phyloP scores from a whole-genome alignment of 176 grass and related monocot genomes.

The Avena atlantica region DNA sequence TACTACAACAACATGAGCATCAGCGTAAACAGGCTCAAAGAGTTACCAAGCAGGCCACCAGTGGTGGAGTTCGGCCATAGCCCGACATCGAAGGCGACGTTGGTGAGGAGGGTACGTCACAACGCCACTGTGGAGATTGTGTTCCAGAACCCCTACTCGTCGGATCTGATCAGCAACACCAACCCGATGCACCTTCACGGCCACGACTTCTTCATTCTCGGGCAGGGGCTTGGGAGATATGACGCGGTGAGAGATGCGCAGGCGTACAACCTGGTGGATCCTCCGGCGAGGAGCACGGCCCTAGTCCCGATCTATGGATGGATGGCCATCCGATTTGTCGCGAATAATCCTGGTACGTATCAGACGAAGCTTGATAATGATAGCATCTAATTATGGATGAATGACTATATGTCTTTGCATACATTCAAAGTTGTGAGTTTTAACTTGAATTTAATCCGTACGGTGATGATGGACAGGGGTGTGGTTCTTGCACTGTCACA shows the following conservation, averaged over 20 bases:
- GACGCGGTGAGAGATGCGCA: not conserved
- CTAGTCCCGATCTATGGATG: not conserved
- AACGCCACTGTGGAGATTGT: not conserved
- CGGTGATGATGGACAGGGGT: not conserved
- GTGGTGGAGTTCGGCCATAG: not conserved
- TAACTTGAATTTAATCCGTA: too few relatives aligned
- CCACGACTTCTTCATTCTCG: not conserved
- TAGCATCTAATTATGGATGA: too few relatives aligned
- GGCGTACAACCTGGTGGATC: not conserved
- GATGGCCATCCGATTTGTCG: not conserved
- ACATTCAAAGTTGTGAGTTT: too few relatives aligned
- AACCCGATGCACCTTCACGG: not conserved
- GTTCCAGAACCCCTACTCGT: not conserved
- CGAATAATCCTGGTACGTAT: not conserved
- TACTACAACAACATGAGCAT: not conserved
- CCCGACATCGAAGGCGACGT: not conserved
- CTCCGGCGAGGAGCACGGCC: not conserved
- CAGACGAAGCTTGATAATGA: too few relatives aligned
- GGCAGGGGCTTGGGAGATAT: not conserved
- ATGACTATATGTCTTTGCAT: too few relatives aligned
- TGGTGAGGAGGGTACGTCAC: constrained; percentile 16
- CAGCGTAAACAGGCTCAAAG: not conserved
- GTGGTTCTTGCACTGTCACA: not conserved
- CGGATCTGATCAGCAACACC: not conserved
- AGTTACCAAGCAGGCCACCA: not conserved